Conservation (phyloP, 495 filamentous ascomycete species). For the Cenococcum geophilum region DNA sequence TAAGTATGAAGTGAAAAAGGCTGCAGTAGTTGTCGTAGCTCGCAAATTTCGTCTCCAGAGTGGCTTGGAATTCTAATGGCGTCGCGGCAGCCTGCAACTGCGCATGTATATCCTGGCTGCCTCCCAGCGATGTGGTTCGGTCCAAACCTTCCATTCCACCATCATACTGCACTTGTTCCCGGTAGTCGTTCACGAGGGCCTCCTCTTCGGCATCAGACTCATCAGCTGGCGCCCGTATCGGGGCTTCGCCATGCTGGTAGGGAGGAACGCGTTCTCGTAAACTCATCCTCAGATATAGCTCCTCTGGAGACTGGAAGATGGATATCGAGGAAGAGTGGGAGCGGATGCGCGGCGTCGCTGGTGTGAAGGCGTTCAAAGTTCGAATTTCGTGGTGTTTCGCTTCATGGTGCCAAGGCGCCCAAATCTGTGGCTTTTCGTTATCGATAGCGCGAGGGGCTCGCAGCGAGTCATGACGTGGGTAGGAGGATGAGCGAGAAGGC, state of each 20-base stretch:
- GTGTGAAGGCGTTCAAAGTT: neutral
- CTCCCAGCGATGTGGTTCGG: conserved; percentile 41
- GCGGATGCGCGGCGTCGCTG: neutral
- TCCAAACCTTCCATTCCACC: conserved; percentile 76
- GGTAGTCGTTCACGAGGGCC: conserved; percentile 87
- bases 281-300: conserved; percentile 18
- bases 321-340: neutral
- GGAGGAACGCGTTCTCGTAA: conserved; percentile 15
- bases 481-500: neutral
- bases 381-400: conserved; percentile 1
- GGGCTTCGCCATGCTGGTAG: neutral
- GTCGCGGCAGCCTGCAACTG: conserved; percentile 84
- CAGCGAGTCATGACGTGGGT: neutral
- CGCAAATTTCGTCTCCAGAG: conserved; percentile 88
- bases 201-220: conserved; percentile 93
- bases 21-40: conserved; percentile 99
- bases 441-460: neutral
- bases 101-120: conserved; percentile 72
- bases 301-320: neutral
- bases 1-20: conserved; percentile 97
- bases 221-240: conserved; percentile 46
- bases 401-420: neutral
- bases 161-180: conserved; percentile 87
- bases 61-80: conserved; percentile 89
- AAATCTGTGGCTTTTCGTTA: neutral